phyloP scores from a whole-genome alignment of 2,329 filamentous ascomycete genomes.

The Fonsecaea nubica region DNA sequence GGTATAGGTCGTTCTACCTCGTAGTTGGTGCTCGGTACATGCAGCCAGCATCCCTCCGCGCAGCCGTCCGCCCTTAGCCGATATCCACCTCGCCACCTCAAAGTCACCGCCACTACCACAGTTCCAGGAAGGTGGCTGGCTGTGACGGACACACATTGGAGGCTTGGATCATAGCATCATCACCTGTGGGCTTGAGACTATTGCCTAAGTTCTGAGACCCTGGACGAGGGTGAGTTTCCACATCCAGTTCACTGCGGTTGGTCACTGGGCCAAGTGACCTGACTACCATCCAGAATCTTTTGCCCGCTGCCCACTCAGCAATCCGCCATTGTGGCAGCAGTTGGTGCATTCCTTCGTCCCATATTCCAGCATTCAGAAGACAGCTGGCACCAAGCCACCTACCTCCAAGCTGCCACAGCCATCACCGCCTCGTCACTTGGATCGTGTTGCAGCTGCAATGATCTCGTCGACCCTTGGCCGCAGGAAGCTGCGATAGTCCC shows the following conservation, averaged over 20 bases:
- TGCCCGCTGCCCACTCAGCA: background rate
- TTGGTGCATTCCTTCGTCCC: background rate
- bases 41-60: background rate
- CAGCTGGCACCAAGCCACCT: background rate
- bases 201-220: background rate
- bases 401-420: background rate
- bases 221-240: background rate
- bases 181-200: background rate
- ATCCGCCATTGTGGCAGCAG: background rate
- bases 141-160: background rate
- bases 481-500: slow-evolving; percentile 36
- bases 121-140: background rate
- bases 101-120: background rate
- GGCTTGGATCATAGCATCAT: slow-evolving; percentile 1
- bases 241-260: background rate
- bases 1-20: no score
- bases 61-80: background rate
- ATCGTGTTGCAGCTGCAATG: slow-evolving; percentile 25
- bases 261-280: background rate
- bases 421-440: background rate
- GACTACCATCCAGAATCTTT: background rate
- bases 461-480: slow-evolving; percentile 21
- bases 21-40: no score
- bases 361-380: background rate
- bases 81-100: background rate